Conservation (phyloP, 2,329 filamentous ascomycete species). For the Trichoderma arundinaceum region DNA sequence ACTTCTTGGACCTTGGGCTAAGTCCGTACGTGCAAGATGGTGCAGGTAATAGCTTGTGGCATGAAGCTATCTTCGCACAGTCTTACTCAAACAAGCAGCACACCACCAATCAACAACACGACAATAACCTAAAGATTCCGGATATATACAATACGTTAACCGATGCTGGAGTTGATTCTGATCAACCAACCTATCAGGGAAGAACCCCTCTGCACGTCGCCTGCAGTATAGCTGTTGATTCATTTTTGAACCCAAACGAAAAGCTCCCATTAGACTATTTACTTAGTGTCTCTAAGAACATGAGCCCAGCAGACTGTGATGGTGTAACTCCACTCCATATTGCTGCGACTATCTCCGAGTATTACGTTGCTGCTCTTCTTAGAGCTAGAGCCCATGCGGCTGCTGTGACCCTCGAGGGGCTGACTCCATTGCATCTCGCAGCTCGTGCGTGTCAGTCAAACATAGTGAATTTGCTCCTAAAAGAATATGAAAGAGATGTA, state of each 20-base stretch:
- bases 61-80: conserved; percentile 33
- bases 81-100: neutral
- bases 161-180: conserved; percentile 30
- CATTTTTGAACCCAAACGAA: neutral
- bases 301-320: conserved; percentile 27
- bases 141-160: conserved; percentile 32
- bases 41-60: conserved; percentile 35
- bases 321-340: conserved; percentile 38
- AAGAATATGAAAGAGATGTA: neutral
- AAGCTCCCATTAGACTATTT: neutral
- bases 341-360: conserved; percentile 36
- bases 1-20: conserved; percentile 29
- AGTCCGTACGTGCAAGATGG: conserved; percentile 31
- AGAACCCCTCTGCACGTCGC: conserved; percentile 38
- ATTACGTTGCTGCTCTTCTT: conserved; percentile 40
- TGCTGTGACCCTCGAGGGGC: conserved; percentile 40
- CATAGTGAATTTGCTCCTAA: conserved; percentile 39
- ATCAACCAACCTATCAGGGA: conserved; percentile 34
- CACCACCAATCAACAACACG: neutral
- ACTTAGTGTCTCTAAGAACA: conserved; percentile 13
- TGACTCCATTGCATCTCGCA: conserved; percentile 49
- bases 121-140: neutral
- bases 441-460: conserved; percentile 43
- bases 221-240: neutral
- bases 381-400: conserved; percentile 44